phyloP scores from a whole-genome alignment of 2,329 filamentous ascomycete genomes.

The Clarireedia sp. region DNA sequence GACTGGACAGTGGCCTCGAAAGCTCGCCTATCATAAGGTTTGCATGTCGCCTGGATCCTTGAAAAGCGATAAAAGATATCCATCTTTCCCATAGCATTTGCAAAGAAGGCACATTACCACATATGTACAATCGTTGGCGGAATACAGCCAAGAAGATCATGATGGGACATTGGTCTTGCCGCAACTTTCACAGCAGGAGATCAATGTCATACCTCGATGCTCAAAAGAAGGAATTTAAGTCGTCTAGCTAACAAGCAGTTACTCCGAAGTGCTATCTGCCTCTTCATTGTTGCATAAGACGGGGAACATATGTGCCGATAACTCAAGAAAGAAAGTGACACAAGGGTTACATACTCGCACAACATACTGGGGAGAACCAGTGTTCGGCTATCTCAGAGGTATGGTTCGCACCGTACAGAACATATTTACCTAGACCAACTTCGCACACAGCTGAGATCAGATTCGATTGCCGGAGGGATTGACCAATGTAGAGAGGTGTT shows the following conservation, averaged over 20 bases:
- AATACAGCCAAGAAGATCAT: background rate
- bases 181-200: conserved; percentile 1
- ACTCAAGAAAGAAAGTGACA: conserved; percentile 4
- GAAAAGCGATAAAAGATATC: too few species aligned
- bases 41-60: too few species aligned
- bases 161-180: background rate
- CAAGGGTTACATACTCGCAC: conserved; percentile 8
- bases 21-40: background rate
- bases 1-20: too few species aligned
- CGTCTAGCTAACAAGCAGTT: background rate
- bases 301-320: conserved; percentile 1
- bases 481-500: background rate
- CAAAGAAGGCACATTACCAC: background rate
- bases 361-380: conserved; percentile 3
- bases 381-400: conserved; percentile 5
- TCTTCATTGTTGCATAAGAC: background rate
- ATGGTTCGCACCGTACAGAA: background rate
- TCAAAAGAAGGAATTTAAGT: background rate
- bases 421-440: background rate
- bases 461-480: background rate
- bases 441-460: background rate
- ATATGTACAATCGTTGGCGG: background rate
- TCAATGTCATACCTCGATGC: background rate
- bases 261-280: background rate
- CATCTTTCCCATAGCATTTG: too few species aligned